Conservation (phyloP, 306 rosid species). For the Vigna nakashimae region DNA sequence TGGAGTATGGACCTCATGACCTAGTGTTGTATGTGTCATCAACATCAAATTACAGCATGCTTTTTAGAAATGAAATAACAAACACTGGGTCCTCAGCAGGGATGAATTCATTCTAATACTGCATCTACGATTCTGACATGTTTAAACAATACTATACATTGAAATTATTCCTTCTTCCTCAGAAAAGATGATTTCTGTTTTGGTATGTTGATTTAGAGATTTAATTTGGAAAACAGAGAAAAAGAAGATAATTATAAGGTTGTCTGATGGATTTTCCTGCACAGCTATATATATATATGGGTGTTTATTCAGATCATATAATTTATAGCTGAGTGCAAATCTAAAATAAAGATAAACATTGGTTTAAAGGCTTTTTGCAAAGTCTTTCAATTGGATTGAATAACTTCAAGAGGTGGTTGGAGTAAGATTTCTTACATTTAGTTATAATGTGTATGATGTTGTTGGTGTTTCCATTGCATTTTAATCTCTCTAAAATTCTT, state of each 20-base stretch:
- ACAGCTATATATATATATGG: not conserved
- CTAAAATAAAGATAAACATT: not conserved
- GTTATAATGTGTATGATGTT: slow-evolving; percentile 4
- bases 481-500: slow-evolving; percentile 17
- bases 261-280: not conserved
- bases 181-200: slow-evolving; percentile 9
- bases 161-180: not conserved
- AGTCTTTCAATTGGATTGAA: not conserved
- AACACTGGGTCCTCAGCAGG: not conserved
- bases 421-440: not conserved
- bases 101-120: not conserved
- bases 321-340: not conserved
- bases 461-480: slow-evolving; percentile 25
- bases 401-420: not conserved
- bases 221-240: not conserved
- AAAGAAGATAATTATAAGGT: not conserved
- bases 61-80: not conserved
- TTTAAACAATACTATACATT: not conserved
- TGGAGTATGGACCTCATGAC: not conserved
- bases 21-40: not conserved
- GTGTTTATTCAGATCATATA: not conserved
- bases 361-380: not conserved
- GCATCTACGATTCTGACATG: not conserved
- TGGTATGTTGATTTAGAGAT: not conserved
- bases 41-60: not conserved